Evolutionary conservation across 2,329 filamentous ascomycete genomes (phyloP).

Genomic region (Fusarium odoratissimum): DNA sequence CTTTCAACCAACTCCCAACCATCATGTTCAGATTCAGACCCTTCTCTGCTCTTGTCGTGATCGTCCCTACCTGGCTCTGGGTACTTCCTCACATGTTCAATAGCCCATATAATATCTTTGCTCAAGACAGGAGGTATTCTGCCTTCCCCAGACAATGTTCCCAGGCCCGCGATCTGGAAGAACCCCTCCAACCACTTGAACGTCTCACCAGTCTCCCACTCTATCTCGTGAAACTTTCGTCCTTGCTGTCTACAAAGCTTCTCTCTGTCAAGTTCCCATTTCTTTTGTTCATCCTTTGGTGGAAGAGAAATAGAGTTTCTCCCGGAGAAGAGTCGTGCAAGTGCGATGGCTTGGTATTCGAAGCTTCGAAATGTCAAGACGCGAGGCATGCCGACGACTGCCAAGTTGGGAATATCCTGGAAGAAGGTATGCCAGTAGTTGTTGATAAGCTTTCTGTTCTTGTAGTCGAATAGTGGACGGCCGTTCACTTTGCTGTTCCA

Average conservation of each 20-base stretch:
- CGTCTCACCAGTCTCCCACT: slow-evolving; percentile 65
- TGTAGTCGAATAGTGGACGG: slow-evolving; percentile 62
- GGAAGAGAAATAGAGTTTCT: slow-evolving; percentile 56
- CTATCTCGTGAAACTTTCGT: slow-evolving; percentile 63
- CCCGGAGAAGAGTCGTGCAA: slow-evolving; percentile 61
- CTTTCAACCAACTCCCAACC: slow-evolving; percentile 31
- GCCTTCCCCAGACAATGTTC: slow-evolving; percentile 59
- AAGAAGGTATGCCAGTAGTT: slow-evolving; percentile 67
- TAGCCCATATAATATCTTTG: slow-evolving; percentile 58
- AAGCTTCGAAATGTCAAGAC: slow-evolving; percentile 65
- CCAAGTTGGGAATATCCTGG: slow-evolving; percentile 59
- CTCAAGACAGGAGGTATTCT: slow-evolving; percentile 58
- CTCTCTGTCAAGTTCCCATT: slow-evolving; percentile 60
- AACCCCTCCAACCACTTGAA: slow-evolving; percentile 58
- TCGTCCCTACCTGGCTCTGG: slow-evolving; percentile 49
- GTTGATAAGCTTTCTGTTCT: slow-evolving; percentile 54
- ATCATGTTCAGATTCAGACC: not conserved
- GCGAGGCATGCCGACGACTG: slow-evolving; percentile 63
- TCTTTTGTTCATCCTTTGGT: slow-evolving; percentile 50
- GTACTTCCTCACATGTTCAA: slow-evolving; percentile 62
- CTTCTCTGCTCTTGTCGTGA: not conserved
- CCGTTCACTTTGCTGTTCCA: slow-evolving; percentile 62
- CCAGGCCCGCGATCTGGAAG: slow-evolving; percentile 62
- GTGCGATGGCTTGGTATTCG: slow-evolving; percentile 66
- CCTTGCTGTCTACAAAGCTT: slow-evolving; percentile 46